These are phyloP conservation scores for Pseudogymnoascus pannorum DNA, from an alignment of 2,329 filamentous ascomycete genomes.

Conservation along the genomic window DNA sequence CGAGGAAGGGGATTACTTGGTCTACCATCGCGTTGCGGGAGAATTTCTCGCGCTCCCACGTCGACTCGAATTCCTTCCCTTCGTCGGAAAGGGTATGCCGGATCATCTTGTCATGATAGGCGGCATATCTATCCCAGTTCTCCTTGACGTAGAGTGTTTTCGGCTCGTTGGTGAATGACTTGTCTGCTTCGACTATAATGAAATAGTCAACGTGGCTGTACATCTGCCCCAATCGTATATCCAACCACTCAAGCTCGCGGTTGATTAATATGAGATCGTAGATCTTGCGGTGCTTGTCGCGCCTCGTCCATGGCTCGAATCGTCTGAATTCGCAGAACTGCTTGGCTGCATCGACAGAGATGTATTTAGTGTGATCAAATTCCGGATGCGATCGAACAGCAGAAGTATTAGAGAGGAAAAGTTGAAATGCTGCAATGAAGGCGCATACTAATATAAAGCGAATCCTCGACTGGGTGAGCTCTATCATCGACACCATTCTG, in stretches of 20 bases:
- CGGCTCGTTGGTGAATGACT: slow-evolving; percentile 48
- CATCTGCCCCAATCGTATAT: slow-evolving; percentile 54
- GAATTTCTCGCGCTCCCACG: slow-evolving; percentile 46
- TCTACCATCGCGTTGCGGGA: slow-evolving; percentile 50
- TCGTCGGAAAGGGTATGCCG: slow-evolving; percentile 45
- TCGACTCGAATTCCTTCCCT: slow-evolving; percentile 31
- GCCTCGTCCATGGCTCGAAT: slow-evolving; percentile 25
- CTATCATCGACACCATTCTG: slow-evolving; percentile 2
- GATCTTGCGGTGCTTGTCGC: slow-evolving; percentile 37
- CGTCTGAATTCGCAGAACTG: slow-evolving; percentile 33
- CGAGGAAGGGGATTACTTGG: slow-evolving; percentile 39
- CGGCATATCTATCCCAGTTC: slow-evolving; percentile 43
- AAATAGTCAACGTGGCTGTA: slow-evolving; percentile 57
- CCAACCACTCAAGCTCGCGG: slow-evolving; percentile 57
- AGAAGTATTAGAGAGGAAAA: not conserved
- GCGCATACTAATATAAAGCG: not conserved
- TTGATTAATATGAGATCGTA: slow-evolving; percentile 59
- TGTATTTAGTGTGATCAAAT: not conserved
- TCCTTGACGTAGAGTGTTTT: slow-evolving; percentile 49
- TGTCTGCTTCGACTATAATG: slow-evolving; percentile 52
- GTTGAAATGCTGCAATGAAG: slow-evolving; percentile 1
- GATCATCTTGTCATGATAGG: slow-evolving; percentile 54
- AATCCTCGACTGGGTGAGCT: not conserved
- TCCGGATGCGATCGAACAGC: not conserved
- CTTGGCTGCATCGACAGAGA: not conserved